These are phyloP conservation scores for Penicillium coffeae DNA, from an alignment of 495 filamentous ascomycete species.

Conservation along the genomic window DNA sequence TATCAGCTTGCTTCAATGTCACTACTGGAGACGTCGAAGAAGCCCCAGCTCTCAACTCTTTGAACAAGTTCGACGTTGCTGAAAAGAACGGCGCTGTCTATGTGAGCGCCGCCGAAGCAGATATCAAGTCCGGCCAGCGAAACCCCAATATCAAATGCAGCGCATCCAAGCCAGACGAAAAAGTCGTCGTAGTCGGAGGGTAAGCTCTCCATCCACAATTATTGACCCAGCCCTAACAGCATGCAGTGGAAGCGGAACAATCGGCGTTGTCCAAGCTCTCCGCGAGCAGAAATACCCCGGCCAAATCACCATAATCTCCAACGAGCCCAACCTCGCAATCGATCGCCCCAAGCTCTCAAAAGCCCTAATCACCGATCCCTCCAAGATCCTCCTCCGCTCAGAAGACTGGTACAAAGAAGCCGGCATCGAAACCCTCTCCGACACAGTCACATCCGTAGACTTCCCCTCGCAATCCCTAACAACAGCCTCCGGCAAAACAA, in stretches of 20 bases:
- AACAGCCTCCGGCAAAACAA: slow-evolving; percentile 65
- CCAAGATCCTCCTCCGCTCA: slow-evolving; percentile 72
- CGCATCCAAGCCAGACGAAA: slow-evolving; percentile 54
- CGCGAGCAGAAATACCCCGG: slow-evolving; percentile 79
- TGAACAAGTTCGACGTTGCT: slow-evolving; percentile 73
- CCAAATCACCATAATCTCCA: slow-evolving; percentile 76
- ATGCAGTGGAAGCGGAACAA: slow-evolving; percentile 65
- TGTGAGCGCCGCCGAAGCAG: slow-evolving; percentile 71
- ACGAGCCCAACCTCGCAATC: slow-evolving; percentile 78
- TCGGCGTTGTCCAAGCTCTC: slow-evolving; percentile 76
- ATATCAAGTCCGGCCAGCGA: slow-evolving; percentile 73
- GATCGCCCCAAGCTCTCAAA: slow-evolving; percentile 96
- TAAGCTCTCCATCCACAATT: slow-evolving; percentile 33
- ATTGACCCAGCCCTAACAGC: neutral
- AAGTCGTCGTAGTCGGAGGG: slow-evolving; percentile 84
- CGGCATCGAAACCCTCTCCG: slow-evolving; percentile 66
- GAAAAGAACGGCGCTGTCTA: slow-evolving; percentile 81
- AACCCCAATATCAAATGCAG: slow-evolving; percentile 70
- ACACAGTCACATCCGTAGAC: slow-evolving; percentile 73
- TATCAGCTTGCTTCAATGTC: slow-evolving; percentile 82
- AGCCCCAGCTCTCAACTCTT: slow-evolving; percentile 78
- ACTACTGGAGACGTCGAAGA: slow-evolving; percentile 91
- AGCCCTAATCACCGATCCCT: slow-evolving; percentile 77
- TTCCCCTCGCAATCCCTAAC: slow-evolving; percentile 67
- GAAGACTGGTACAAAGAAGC: slow-evolving; percentile 73